Evolutionary conservation across 225 moss, liverwort and hornwort genomes (phyloP), one percentile per base, ranked within the genome.

Genomic region (Bryoerythrophyllum caledonicum): DNA sequence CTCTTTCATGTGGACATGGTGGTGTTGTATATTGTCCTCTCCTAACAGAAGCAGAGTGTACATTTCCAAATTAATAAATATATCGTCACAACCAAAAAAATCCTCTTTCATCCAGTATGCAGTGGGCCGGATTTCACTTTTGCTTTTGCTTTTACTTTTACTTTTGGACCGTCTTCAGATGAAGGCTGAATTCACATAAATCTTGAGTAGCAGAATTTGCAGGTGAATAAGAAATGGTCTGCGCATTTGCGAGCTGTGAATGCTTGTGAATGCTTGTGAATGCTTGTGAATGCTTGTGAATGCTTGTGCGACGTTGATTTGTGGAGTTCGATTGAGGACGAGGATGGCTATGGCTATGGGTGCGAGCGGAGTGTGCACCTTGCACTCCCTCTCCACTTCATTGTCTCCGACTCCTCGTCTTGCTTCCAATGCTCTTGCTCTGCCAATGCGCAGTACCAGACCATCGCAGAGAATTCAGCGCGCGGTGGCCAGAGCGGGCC

Each of bases 401-500:
- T n/a, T n/a, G n/a, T 54, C 14, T 43, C 43, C 37, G 0, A n/a
- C 37, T 79, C 55, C 37, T 79, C 55, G 67, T 23, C 61, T 71
- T 48, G 11, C 60, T 46, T 52, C 62, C 6, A 32, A 5, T 32
- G 28, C 67, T 38, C 71, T 30, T 35, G 46, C 48, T 23, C 71
- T 67, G 25, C 60, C 32, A 14, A 21, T 4, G 27, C 35, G 24
- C n/a, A 35, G 53, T 68, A 59, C 34, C 7, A 21, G 66, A 32
- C 57, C 51, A 35, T 27, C 20, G 20, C 23, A 60, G 48, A 30
- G 12, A 54, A 35, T 58, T 4, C 67, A 52, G 6, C 57, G 84
- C 7, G 28, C 60, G 74, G 55, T 68, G 68, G 54, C 60, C 52
- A 69, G 84, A 72, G 82, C 75, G 68, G 78, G 85, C 26, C 74